Evolutionary conservation across 768 basidiomycete species (phyloP), one percentile per base, ranked within the genome.

Genomic region (Obba rivulosa): DNA sequence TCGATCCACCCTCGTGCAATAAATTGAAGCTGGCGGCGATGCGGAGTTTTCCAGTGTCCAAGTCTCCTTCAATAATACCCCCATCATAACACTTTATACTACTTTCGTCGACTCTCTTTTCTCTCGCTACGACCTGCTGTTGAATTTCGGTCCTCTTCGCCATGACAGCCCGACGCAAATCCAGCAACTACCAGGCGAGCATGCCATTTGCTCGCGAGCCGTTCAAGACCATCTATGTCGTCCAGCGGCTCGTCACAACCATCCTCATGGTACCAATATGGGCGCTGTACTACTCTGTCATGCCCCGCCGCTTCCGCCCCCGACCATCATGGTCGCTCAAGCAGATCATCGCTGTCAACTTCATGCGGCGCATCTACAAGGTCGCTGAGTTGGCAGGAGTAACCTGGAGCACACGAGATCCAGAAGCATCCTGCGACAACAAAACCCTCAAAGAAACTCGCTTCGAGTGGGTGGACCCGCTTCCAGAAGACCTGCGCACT

Each of bases 311-410:
- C 17, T 63, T 58, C 36, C 69, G 77, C 18, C 77, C 78, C n/a
- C 68, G 77, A 3, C 55, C 66, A 18, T 76, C 75, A 0, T 79
- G 77, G 77, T 71, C 69, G 8, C 51, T 80, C 35, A 65, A 66
- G 22, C 77, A 78, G 59, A 69, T 76, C 36, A 59, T 80, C 53
- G 65, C 72, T 47, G 74, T 78, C 55, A 73, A 74, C 52, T 80
- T 78, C 55, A 77, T 71, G 0, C 69, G 74, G 31, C 69, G 77
- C 31, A 72, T 80, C 10, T 76, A 67, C 68, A 73, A 69, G 53
- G 72, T 80, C 44, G 76, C 77, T 11, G 77, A 80, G 54, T 71
- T 77, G 14, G 78, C 77, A 31, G 78, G 78, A 21, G 77, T 80
- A 17, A 78, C 76, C 8, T 78, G 75, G 72, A 71, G 70, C 35